A percentile compares a stretch with the other conserved stretches of the same genome.
These are phyloP conservation scores for Xylariaceae sp. DNA, from an alignment of 2,329 filamentous ascomycete genomes.

Conservation along the genomic window DNA sequence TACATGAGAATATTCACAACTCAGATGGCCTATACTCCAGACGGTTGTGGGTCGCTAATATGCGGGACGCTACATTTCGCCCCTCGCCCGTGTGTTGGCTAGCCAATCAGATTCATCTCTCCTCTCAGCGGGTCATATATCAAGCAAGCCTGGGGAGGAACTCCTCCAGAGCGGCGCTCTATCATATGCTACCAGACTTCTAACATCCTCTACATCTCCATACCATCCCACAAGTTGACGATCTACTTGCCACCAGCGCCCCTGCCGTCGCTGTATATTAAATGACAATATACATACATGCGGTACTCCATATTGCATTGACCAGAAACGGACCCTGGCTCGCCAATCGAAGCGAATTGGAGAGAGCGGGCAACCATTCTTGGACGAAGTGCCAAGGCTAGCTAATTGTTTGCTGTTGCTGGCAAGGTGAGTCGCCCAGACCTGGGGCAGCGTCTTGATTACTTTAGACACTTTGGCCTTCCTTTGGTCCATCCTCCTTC, in stretches of 20 bases:
- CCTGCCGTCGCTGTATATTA: slow-evolving; percentile 39
- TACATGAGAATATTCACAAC: no score
- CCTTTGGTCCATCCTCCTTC: slow-evolving; percentile 39
- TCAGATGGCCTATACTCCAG: no score
- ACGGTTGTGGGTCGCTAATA: no score
- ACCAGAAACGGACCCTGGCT: slow-evolving; percentile 30
- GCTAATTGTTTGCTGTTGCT: slow-evolving; percentile 30
- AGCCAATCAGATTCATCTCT: slow-evolving; percentile 24
- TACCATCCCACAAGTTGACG: slow-evolving; percentile 18
- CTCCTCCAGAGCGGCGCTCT: slow-evolving; percentile 18
- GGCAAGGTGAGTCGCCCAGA: slow-evolving; percentile 26
- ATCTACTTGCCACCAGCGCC: slow-evolving; percentile 22
- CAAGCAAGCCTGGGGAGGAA: slow-evolving; percentile 24
- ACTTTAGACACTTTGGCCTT: slow-evolving; percentile 33
- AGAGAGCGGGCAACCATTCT: slow-evolving; percentile 30
- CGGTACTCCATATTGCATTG: slow-evolving; percentile 39
- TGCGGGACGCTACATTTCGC: slow-evolving; percentile 18
- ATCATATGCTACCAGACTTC: slow-evolving; percentile 24
- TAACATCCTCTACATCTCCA: slow-evolving; percentile 24
- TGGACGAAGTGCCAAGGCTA: slow-evolving; percentile 39
- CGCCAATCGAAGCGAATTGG: slow-evolving; percentile 36
- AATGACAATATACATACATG: slow-evolving; percentile 40
- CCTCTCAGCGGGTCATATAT: slow-evolving; percentile 27
- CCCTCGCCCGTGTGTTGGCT: slow-evolving; percentile 14
- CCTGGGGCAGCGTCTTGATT: slow-evolving; percentile 30